Base-by-base conservation (phyloP, 768 basidiomycete species). In the Chalciporus pseudorubinellus region DNA sequence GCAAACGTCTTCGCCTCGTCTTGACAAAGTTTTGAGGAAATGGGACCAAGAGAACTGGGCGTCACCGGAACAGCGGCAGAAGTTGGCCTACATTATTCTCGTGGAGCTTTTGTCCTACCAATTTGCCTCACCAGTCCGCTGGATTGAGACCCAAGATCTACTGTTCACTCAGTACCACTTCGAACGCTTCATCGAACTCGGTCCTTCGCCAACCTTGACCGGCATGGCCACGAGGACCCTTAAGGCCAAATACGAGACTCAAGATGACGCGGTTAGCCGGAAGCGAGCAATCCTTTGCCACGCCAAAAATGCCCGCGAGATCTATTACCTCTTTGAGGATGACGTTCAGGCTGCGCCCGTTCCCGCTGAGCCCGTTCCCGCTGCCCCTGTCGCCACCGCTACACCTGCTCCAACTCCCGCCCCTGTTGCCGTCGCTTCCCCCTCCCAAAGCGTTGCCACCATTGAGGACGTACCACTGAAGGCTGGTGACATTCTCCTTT, bases 131-230 rank as follows among this genome's bases (percentile, higher is more conserved):
- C 95, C 97, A 7, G 95, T 99, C 18, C 89, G 95, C 44, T 99
- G 97, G 97, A 99, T 99, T 62, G 91, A 98, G 74, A 99, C 95
- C 0, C 97, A 99, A 67, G 97, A 99, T 63, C 80, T 89, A 21
- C 80, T 99, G 50, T 99, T 99, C 77, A 80, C 78, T 10, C 71
- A 84, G 9, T 97, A 84, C 77, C 76, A 77, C 40, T 97, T 97
- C 63, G 95, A 98, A 70, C 85, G 97, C 14, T 79, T 98, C 62
- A 87, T 99, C 61, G 97, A 99, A 68, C 75, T 99, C 46, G 97
- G 97, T 28, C 97, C 97, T 36, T 93, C 93, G 4, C 97, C 97
- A 2, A 98, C 94, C 10, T 80, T 99, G 48, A 92, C 92, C 10
- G 95, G 94, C 29, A 95, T 95, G 94, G 93, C 93, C 1, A 79